Evolutionary conservation across 78 protist genomes (phyloP).

Genomic region (Ministeria vibrans): DNA sequence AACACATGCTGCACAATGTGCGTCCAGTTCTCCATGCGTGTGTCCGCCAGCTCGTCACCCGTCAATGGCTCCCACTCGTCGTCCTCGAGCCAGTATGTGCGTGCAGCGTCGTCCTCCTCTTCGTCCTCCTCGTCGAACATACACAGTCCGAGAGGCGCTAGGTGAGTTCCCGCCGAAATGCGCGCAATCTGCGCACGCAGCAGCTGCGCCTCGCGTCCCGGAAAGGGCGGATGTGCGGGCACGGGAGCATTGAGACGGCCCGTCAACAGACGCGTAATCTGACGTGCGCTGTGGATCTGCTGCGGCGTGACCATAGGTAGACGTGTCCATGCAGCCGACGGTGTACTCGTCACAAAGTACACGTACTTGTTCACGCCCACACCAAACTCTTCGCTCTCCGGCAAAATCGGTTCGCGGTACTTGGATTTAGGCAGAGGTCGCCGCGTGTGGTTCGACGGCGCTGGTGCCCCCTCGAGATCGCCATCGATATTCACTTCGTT

Average conservation of each 20-base stretch:
- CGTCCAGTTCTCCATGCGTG: too few species aligned
- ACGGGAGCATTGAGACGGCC: slow-evolving; percentile 27
- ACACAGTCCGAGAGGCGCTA: not conserved
- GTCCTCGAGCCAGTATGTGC: too few species aligned
- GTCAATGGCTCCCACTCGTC: too few species aligned
- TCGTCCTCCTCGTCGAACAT: slow-evolving; percentile 8
- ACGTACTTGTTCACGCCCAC: slow-evolving; percentile 24
- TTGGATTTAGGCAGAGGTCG: not conserved
- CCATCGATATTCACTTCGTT: too few species aligned
- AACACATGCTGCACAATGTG: too few species aligned
- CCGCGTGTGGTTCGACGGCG: not conserved
- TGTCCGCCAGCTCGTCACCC: too few species aligned
- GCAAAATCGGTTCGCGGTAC: not conserved
- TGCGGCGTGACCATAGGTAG: slow-evolving; percentile 38
- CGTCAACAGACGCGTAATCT: slow-evolving; percentile 27
- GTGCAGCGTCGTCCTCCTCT: slow-evolving; percentile 31
- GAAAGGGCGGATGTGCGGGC: slow-evolving; percentile 27
- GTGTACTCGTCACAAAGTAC: slow-evolving; percentile 18
- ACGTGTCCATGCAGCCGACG: not conserved
- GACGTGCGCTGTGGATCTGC: slow-evolving; percentile 19
- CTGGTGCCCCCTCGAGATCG: too few species aligned
- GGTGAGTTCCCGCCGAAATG: slow-evolving; percentile 20
- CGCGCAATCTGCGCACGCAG: slow-evolving; percentile 49
- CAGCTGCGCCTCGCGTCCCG: slow-evolving; percentile 23
- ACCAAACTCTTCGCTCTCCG: slow-evolving; percentile 2